Percentiles rank a stretch among this genome's conserved stretches.
phyloP scores from a whole-genome alignment of 1,284 basidiomycete genomes.

The Volvariella volvacea region DNA sequence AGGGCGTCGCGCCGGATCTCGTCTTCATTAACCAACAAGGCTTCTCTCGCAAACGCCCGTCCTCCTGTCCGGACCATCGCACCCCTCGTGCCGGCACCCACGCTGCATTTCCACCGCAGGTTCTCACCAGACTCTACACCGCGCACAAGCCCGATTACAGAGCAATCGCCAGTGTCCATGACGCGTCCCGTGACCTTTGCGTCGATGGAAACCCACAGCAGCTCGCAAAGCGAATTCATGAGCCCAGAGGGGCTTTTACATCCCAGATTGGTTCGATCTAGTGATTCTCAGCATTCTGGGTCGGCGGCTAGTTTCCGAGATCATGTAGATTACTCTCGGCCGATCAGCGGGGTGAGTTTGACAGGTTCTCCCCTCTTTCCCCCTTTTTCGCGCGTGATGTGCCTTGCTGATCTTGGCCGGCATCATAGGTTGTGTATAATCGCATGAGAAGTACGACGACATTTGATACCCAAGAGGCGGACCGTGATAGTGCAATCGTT shows the following conservation, averaged over 20 bases:
- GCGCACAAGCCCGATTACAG: neutral
- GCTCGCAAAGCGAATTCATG: conserved; percentile 9
- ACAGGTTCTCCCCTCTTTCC: neutral
- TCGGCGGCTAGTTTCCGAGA: conserved; percentile 15
- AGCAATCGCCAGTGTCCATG: neutral
- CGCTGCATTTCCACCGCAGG: neutral
- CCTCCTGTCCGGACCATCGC: too few species aligned
- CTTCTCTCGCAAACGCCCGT: too few species aligned
- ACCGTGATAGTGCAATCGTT: neutral
- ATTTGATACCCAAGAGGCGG: conserved; percentile 13
- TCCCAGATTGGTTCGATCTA: conserved; percentile 10
- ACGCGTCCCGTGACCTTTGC: conserved; percentile 12
- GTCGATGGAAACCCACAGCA: conserved; percentile 6
- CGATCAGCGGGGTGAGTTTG: conserved; percentile 15
- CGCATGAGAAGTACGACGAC: conserved; percentile 16
- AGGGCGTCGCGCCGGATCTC: too few species aligned
- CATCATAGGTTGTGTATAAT: conserved; percentile 14
- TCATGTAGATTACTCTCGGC: conserved; percentile 19
- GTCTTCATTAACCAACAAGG: too few species aligned
- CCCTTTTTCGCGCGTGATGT: neutral
- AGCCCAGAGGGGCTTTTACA: conserved; percentile 15
- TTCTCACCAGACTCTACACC: neutral
- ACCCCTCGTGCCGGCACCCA: neutral
- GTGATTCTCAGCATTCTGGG: conserved; percentile 12
- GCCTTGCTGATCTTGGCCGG: too few species aligned